Conservation (phyloP, 140 eudicot species). For the Flaveria floridana region DNA sequence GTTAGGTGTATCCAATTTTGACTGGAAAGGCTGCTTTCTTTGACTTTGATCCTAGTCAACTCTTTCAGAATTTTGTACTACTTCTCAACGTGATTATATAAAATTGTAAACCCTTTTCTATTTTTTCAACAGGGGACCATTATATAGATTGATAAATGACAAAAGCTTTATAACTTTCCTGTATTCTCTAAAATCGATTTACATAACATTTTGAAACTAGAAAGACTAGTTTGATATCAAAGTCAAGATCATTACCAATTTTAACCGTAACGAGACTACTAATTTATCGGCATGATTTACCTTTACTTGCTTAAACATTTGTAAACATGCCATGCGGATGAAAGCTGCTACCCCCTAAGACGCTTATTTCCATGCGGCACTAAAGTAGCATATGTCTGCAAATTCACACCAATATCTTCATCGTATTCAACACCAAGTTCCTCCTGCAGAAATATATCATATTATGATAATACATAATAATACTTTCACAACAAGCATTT, state of each 20-base stretch:
- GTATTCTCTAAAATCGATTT: slow-evolving; percentile 22
- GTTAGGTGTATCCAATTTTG: slow-evolving; percentile 29
- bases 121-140: neutral
- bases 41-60: slow-evolving; percentile 23
- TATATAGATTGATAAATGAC: slow-evolving; percentile 6
- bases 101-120: slow-evolving; percentile 1
- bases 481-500: neutral
- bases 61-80: neutral
- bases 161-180: slow-evolving; percentile 12
- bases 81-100: neutral
- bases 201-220: slow-evolving; percentile 18
- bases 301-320: slow-evolving; percentile 33
- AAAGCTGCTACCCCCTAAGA: slow-evolving; percentile 41
- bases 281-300: slow-evolving; percentile 32
- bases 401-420: slow-evolving; percentile 86
- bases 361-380: slow-evolving; percentile 67
- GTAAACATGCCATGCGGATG: slow-evolving; percentile 4
- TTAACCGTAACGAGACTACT: slow-evolving; percentile 24
- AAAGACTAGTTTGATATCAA: slow-evolving; percentile 24
- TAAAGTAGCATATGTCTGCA: slow-evolving; percentile 70
- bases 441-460: slow-evolving; percentile 49
- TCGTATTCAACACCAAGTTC: slow-evolving; percentile 91
- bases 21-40: slow-evolving; percentile 20
- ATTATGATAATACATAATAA: slow-evolving; percentile 14
- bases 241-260: slow-evolving; percentile 20